Evolutionary conservation across 2,329 filamentous ascomycete species (phyloP), one percentile per base, ranked within the genome.

Genomic region (Calonectria pauciramosa): DNA sequence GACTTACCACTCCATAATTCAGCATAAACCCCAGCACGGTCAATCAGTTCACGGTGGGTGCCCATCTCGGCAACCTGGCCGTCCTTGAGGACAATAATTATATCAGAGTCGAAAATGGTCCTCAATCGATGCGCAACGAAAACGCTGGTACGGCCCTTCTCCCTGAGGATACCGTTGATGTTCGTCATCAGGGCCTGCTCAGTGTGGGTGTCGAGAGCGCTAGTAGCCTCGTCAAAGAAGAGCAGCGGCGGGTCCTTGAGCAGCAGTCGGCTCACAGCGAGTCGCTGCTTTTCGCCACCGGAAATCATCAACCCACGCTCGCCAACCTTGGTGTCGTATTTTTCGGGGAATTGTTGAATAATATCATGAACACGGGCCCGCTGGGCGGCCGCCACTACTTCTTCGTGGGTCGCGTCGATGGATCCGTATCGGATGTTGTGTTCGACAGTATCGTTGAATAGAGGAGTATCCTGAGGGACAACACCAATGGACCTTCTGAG

Each of bases 261-360:
- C 1, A 98, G 90, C 49, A 98, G 84, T 54, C 96, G 89, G 32
- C 94, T 95, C 30, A 98, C 92, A 0, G 96, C 96, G 14, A 98
- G 87, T 4, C 96, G 92, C 86, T 98, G 96, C 85, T 98, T 98
- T 87, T 98, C 96, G 38, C 96, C 96, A 3, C 95, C 96, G 0
- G 95, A 97, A 56, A 98, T 98, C 96, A 98, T 98, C 91, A 98
- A 93, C 1, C 96, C 96, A 60, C 96, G 91, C 87, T 98, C 96
- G 68, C 96, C 96, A 32, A 99, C 97, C 85, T 94, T 96, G 26
- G 97, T 99, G 28, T 93, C 86, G 84, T 99, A 98, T 20, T 95
- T 95, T n/a, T 96, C 93, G 1, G 95, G 95, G 83, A 98, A 93
- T n/a, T 88, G 88, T 70, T 91, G 88, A 75, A 98, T 93, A 67